Evolutionary conservation across 2,329 filamentous ascomycete genomes (phyloP), one percentile per base, ranked within the genome.

Genomic region (Nemania sp.): DNA sequence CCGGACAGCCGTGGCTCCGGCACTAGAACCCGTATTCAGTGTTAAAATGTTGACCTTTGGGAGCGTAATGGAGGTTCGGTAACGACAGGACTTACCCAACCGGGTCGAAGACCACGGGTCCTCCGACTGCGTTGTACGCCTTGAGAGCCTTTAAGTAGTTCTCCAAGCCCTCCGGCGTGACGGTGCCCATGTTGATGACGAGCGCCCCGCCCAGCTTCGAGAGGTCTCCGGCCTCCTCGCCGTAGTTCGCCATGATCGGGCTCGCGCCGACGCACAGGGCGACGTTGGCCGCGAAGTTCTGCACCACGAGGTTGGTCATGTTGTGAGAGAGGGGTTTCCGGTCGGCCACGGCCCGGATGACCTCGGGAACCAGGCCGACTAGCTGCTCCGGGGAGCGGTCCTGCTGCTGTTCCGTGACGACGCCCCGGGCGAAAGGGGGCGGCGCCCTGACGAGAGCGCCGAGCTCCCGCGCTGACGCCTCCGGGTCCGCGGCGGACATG

Each of bases 291-390:
- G 93, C 91, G 70, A 98, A 90, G 77, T 97, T 97, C 71, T 97
- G 92, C 20, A 97, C 94, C 0, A 98, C 94, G 54, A 93, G 82
- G 74, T 98, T 98, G 54, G 95, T 98, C 91, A 98, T 98, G 77
- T 97, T 97, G 77, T 98, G 94, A 52, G 90, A 90, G 20, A 98
- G 81, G 0, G 93, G 92, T 58, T 84, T 88, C 45, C 77, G 80
- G 2, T 79, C 74, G 5, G 84, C 84, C 49, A 97, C 83, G 5
- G 81, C 80, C 60, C 78, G 79, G 45, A 96, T 80, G 17, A 90
- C 76, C 42, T 70, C 70, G 1, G 75, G 73, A 3, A 74, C 72
- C 12, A 69, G 50, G 2, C 54, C 51, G 32, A 78, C n/a, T 10
- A 78, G 54, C 6, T 69, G 59, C 21, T 63, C 54, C 2, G 60